Evolutionary conservation across 306 rosid species (phyloP).

Genomic region (Carpinus fangiana): DNA sequence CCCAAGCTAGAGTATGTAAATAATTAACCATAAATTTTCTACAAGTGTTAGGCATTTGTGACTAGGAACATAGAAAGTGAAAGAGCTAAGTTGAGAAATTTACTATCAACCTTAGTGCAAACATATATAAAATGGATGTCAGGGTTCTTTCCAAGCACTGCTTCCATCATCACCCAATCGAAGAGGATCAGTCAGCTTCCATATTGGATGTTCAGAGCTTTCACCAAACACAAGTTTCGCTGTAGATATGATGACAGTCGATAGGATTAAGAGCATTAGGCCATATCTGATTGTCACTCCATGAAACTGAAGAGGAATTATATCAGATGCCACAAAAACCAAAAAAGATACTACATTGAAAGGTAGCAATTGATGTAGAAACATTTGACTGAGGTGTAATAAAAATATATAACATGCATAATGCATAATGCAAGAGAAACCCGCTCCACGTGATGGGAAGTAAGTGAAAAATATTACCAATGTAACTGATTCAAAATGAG

Average conservation of each 20-base stretch:
- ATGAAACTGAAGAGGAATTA: background rate
- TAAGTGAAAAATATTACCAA: too few relatives aligned
- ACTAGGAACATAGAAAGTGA: background rate
- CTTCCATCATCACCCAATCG: constrained; percentile 64
- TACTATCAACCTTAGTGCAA: constrained; percentile 60
- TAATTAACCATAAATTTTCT: constrained; percentile 7
- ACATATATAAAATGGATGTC: constrained; percentile 77
- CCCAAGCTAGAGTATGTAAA: background rate
- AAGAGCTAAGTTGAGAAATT: constrained; percentile 4
- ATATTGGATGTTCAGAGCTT: constrained; percentile 41
- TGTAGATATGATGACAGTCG: constrained; percentile 30
- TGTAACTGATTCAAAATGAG: too few relatives aligned
- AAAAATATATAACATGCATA: background rate
- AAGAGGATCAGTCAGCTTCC: constrained; percentile 79
- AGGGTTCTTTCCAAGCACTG: constrained; percentile 59
- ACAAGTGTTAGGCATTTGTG: background rate
- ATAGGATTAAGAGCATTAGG: background rate
- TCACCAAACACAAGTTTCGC: constrained; percentile 64
- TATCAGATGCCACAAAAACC: background rate
- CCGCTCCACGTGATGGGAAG: too few relatives aligned
- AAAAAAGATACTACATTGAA: background rate
- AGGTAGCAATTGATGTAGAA: constrained; percentile 6
- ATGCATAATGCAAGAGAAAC: background rate
- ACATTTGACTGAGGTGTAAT: constrained; percentile 6
- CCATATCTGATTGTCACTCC: too few relatives aligned